Conservation (phyloP, 2,329 filamentous ascomycete genomes). For the Botrytis galanthina region DNA sequence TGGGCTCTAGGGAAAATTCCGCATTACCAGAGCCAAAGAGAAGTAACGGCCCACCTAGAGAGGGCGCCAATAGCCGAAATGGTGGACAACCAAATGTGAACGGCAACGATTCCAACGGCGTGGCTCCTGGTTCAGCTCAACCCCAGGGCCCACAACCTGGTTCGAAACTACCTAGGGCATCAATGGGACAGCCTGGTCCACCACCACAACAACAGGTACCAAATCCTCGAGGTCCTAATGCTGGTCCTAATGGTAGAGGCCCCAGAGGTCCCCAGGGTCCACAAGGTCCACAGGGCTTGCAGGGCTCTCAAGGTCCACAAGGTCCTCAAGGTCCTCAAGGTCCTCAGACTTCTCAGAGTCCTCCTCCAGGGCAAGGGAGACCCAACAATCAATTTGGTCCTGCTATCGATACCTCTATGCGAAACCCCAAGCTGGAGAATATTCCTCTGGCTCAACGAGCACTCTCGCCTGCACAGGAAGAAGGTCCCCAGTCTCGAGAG, state of each 20-base stretch:
- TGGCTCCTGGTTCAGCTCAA: slow-evolving; percentile 37
- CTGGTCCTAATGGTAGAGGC: slow-evolving; percentile 22
- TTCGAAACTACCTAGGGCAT: slow-evolving; percentile 59
- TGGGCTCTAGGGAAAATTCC: slow-evolving; percentile 35
- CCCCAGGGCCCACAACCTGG: slow-evolving; percentile 42
- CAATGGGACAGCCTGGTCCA: slow-evolving; percentile 59
- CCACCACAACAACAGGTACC: slow-evolving; percentile 64
- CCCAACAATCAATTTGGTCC: slow-evolving; percentile 36
- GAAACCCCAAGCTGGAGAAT: slow-evolving; percentile 46
- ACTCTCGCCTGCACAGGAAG: slow-evolving; percentile 38
- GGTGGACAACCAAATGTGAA: slow-evolving; percentile 39
- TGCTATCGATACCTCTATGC: slow-evolving; percentile 35
- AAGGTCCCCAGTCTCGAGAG: slow-evolving; percentile 47
- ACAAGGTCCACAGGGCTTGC: slow-evolving; percentile 16
- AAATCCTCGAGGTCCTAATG: slow-evolving; percentile 42
- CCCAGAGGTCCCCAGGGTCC: not conserved
- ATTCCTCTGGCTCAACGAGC: slow-evolving; percentile 45
- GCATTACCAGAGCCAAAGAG: slow-evolving; percentile 47
- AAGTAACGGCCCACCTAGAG: slow-evolving; percentile 42
- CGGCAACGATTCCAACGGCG: slow-evolving; percentile 40
- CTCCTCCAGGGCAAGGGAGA: slow-evolving; percentile 24
- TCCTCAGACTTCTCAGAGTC: slow-evolving; percentile 17
- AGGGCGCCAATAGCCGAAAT: slow-evolving; percentile 45
- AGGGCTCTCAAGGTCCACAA: not conserved
- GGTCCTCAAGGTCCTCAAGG: slow-evolving; percentile 16